These are phyloP conservation scores for Dryas drummondii DNA, from an alignment of 306 rosid species.

Conservation along the genomic window DNA sequence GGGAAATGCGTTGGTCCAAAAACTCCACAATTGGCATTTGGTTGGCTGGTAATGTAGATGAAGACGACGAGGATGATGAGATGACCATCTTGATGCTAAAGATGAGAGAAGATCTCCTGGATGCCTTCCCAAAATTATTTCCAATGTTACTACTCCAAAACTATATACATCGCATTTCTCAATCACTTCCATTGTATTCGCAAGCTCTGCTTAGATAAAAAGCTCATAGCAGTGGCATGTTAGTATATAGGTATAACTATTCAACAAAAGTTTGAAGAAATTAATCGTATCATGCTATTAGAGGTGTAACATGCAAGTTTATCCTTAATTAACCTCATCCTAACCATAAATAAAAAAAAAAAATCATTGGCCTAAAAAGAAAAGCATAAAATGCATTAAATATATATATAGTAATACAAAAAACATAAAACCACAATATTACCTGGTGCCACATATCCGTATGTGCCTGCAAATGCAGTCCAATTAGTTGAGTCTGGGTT, in stretches of 20 bases:
- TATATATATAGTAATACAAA: not conserved
- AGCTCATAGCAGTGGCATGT: not conserved
- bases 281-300: too few species aligned
- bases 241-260: not conserved
- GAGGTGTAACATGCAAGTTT: too few species aligned
- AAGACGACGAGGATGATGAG: not conserved
- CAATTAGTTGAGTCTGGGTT: constrained; percentile 13
- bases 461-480: constrained; percentile 25
- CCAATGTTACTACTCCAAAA: constrained; percentile 26
- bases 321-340: too few species aligned
- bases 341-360: too few species aligned
- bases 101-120: not conserved
- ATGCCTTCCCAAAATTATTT: constrained; percentile 20
- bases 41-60: not conserved
- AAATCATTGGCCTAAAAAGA: too few species aligned
- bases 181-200: constrained; percentile 9
- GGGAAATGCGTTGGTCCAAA: constrained; percentile 15
- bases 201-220: constrained; percentile 9
- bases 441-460: constrained; percentile 25
- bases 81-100: not conserved
- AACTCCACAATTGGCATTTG: not conserved
- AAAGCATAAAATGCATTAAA: too few species aligned
- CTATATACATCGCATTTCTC: constrained; percentile 20
- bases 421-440: not conserved
- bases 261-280: not conserved